Conservation (phyloP, 1,284 basidiomycete species). For the Bjerkandera adusta region DNA sequence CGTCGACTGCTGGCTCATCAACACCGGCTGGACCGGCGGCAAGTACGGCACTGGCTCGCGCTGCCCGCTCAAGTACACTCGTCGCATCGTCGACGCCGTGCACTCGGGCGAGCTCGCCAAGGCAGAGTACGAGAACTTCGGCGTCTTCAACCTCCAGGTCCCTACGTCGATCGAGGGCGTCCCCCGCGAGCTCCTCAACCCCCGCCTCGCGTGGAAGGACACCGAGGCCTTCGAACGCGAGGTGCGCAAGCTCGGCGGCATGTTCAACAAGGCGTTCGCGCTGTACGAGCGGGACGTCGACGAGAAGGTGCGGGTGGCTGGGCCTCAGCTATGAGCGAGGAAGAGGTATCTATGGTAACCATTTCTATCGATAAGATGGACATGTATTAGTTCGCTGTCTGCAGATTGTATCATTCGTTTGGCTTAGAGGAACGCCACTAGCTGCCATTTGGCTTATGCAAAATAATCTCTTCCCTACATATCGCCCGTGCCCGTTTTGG, state of each 20-base stretch:
- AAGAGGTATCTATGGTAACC: neutral
- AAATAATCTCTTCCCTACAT: too few species aligned
- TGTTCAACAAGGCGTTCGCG: constrained; percentile 93
- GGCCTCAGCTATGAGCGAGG: constrained; percentile 48
- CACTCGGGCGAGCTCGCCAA: constrained; percentile 91
- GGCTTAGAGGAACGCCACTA: too few species aligned
- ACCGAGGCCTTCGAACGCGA: constrained; percentile 86
- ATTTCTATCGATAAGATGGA: neutral
- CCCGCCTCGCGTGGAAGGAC: constrained; percentile 80
- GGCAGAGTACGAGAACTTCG: constrained; percentile 86
- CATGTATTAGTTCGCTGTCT: neutral
- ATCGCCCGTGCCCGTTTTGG: too few species aligned
- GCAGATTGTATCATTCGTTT: too few species aligned
- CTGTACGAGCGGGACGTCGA: constrained; percentile 86
- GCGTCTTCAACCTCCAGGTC: constrained; percentile 77
- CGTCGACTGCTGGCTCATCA: constrained; percentile 98
- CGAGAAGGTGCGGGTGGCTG: constrained; percentile 75
- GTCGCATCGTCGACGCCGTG: constrained; percentile 95
- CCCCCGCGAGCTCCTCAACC: constrained; percentile 87
- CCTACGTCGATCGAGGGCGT: constrained; percentile 82
- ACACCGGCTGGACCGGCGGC: constrained; percentile 98
- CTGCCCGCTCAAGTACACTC: constrained; percentile 94
- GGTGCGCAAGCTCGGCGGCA: constrained; percentile 80
- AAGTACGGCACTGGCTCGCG: constrained; percentile 91
- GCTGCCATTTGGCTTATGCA: too few species aligned